Base-by-base conservation (phyloP, 306 rosid genomes). In the Cicer pinnatifidum region DNA sequence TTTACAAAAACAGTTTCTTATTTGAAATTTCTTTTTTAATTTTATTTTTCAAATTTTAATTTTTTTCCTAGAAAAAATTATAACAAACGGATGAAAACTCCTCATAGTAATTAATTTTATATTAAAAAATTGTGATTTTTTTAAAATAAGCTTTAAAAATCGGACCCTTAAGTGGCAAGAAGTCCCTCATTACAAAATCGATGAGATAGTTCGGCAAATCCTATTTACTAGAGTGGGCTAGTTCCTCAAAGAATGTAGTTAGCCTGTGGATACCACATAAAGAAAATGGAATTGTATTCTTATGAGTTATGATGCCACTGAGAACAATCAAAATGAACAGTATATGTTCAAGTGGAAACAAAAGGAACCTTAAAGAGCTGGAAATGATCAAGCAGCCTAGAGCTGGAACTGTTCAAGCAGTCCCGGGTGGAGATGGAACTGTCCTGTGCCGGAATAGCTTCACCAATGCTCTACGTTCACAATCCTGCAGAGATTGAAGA, bases 401-500 rank as follows among this genome's bases (percentile, higher is more conserved):
- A 80, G 87, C 52, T 11, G 83, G 88, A 75, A 47, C 62, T 70
- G 69, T 45, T 82, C 81, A 85, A 56, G 82, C 65, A 81, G 69
- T 70, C 44, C 65, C 81, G 44, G 84, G 83, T 19, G 84, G 69
- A 82, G 93, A 70, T 33, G 86, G 89, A 79, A 48, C 50, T 67
- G 62, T 39, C 81, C 97, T 82, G 73, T 93, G 98, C 43, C 79
- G 92, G 77, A 93, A 93, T 59, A 93, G 85, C 85, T 93, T 93
- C 38, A 87, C 83, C 37, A 93, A 20, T 76, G 98, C 88, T 77
- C 98, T 87, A 13, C 98, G 97, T 77, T 93, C 96, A 65, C 98
- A 93, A 79, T 93, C 98, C 98, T 93, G 89, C 62, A 81, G 13
- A 69, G 53, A 40, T 63, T 67, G 38, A 75, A 50, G 45, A 69